Conservation (phyloP, 768 basidiomycete species). For the Mycena capillaripes region DNA sequence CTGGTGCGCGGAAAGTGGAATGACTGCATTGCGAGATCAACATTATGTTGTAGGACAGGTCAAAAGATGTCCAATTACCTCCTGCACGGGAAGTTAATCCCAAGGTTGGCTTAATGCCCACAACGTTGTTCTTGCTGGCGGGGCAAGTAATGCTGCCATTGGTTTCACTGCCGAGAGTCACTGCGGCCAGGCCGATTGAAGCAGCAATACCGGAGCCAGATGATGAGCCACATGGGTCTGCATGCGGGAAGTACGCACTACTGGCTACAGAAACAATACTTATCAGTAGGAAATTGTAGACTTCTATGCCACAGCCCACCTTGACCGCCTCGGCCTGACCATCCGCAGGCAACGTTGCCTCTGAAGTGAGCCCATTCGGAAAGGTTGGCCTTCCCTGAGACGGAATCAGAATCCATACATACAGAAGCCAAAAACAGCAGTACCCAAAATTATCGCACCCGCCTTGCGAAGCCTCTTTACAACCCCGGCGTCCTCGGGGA, state of each 20-base stretch:
- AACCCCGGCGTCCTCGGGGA: conserved; percentile 51
- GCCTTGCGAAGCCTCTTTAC: conserved; percentile 47
- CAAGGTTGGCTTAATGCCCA: conserved; percentile 55
- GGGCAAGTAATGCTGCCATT: conserved; percentile 64
- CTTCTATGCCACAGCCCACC: not conserved
- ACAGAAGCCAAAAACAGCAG: not conserved
- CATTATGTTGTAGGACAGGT: not conserved
- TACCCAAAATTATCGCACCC: conserved; percentile 51
- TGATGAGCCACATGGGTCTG: too few species aligned
- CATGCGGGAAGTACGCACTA: conserved; percentile 40
- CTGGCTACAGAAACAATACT: conserved; percentile 50
- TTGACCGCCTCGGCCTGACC: not conserved
- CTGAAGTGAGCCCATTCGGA: conserved; percentile 1
- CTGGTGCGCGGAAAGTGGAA: conserved; percentile 59
- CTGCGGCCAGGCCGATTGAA: too few species aligned
- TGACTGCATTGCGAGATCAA: conserved; percentile 44
- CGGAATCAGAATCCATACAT: not conserved
- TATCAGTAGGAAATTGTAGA: conserved; percentile 1
- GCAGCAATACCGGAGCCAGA: too few species aligned
- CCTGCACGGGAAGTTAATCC: conserved; percentile 56
- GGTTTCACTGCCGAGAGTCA: conserved; percentile 53
- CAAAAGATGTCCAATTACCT: conserved; percentile 38
- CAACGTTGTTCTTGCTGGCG: conserved; percentile 56
- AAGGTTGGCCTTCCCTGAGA: conserved; percentile 16
- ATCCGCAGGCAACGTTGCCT: not conserved